These are phyloP conservation scores for Jatropha multifida DNA, from an alignment of 441 rosid species.

Conservation along the genomic window DNA sequence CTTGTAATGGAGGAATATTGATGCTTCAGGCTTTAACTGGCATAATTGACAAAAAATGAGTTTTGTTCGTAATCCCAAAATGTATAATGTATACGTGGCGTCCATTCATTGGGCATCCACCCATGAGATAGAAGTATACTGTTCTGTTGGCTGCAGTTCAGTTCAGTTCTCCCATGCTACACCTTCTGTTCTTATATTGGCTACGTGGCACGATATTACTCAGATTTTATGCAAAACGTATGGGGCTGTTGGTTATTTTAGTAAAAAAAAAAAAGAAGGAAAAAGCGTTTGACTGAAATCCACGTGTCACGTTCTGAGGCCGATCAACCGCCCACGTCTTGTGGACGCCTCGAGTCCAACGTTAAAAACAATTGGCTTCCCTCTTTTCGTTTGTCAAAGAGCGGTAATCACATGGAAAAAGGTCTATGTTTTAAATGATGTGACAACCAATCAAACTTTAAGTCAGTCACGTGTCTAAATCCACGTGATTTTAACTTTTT, in stretches of 20 bases:
- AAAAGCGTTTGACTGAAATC: not conserved
- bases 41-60: no score
- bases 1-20: no score
- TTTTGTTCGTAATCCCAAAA: no score
- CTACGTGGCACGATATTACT: not conserved
- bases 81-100: not conserved
- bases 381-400: not conserved
- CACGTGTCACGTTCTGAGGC: slow-evolving; percentile 18
- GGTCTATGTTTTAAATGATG: not conserved
- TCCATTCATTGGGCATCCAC: not conserved
- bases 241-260: not conserved
- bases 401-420: not conserved
- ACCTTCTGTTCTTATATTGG: not conserved
- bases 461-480: not conserved
- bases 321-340: slow-evolving; percentile 11
- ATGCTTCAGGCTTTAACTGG: no score
- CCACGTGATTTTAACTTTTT: not conserved
- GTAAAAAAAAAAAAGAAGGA: rapidly evolving
- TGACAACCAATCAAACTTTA: not conserved
- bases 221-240: not conserved
- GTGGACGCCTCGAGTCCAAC: slow-evolving; percentile 18
- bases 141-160: no score
- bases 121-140: no score
- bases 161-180: no score
- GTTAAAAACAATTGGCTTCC: not conserved